Conservation (phyloP, 768 basidiomycete species). For the Lactarius quietus region DNA sequence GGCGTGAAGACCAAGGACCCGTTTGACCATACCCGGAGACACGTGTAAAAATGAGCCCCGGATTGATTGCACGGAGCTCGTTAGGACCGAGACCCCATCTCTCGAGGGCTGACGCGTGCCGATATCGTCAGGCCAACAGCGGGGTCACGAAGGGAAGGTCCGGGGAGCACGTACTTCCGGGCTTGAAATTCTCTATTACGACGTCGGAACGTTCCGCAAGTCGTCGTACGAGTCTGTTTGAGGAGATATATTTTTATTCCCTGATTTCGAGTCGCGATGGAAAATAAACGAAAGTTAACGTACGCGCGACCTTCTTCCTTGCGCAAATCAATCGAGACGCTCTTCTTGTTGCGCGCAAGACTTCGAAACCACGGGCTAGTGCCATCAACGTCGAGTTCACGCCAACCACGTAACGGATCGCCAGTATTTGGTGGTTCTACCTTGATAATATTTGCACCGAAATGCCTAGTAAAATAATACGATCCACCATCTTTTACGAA, state of each 20-base stretch:
- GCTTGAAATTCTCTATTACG: constrained; percentile 65
- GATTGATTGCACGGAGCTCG: constrained; percentile 66
- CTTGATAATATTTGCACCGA: constrained; percentile 65
- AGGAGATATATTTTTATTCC: not conserved
- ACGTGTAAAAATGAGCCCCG: constrained; percentile 87
- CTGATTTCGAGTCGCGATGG: not conserved
- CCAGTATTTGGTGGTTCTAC: constrained; percentile 60
- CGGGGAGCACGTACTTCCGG: constrained; percentile 51
- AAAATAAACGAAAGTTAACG: constrained; percentile 20
- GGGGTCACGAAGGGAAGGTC: not conserved
- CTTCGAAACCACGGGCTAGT: constrained; percentile 74
- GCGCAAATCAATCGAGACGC: constrained; percentile 61
- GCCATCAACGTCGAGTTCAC: constrained; percentile 67
- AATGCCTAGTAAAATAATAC: not conserved
- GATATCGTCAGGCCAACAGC: not conserved
- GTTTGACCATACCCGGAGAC: constrained; percentile 76
- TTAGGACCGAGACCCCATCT: constrained; percentile 63
- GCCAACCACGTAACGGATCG: constrained; percentile 67
- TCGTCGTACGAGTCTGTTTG: constrained; percentile 51
- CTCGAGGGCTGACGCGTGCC: constrained; percentile 49
- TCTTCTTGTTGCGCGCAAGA: constrained; percentile 70
- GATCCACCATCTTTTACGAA: not conserved
- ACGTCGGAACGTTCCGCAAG: constrained; percentile 65
- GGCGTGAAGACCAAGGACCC: constrained; percentile 66
- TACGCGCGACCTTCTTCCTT: constrained; percentile 53